Evolutionary conservation across 2,329 filamentous ascomycete genomes (phyloP).

Genomic region (Tolypocladium tundrense): DNA sequence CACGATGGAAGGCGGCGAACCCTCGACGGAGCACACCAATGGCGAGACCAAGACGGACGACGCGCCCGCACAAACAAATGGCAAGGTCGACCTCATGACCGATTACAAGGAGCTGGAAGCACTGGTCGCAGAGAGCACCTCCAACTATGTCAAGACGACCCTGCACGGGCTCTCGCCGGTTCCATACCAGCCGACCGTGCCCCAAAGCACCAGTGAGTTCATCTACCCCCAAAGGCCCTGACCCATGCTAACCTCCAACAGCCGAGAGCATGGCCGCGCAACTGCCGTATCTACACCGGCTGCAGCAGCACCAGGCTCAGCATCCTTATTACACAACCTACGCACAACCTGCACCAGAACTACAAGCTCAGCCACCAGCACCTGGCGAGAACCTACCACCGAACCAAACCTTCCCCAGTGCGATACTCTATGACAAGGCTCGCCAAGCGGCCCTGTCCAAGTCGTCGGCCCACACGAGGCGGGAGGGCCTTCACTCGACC

Average conservation of each 20-base stretch:
- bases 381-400: slow-evolving; percentile 37
- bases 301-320: slow-evolving; percentile 27
- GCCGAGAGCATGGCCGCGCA: slow-evolving; percentile 25
- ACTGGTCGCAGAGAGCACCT: slow-evolving; percentile 32
- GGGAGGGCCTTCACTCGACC: slow-evolving; percentile 49
- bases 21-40: slow-evolving; percentile 12
- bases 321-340: slow-evolving; percentile 23
- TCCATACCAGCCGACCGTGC: slow-evolving; percentile 31
- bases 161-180: slow-evolving; percentile 31
- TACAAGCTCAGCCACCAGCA: slow-evolving; percentile 14
- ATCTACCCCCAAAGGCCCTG: neutral
- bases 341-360: slow-evolving; percentile 24
- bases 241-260: slow-evolving; percentile 2
- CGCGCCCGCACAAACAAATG: slow-evolving; percentile 14
- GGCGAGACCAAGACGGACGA: slow-evolving; percentile 14
- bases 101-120: slow-evolving; percentile 33
- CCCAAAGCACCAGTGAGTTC: slow-evolving; percentile 25
- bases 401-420: slow-evolving; percentile 44
- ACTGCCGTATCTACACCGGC: slow-evolving; percentile 23
- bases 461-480: slow-evolving; percentile 41
- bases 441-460: slow-evolving; percentile 49
- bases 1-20: slow-evolving; percentile 11
- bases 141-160: slow-evolving; percentile 33
- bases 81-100: slow-evolving; percentile 21
- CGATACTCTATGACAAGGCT: slow-evolving; percentile 47